Base-by-base conservation (phyloP, 345 rosid genomes). In the Odontarrhena argentea region DNA sequence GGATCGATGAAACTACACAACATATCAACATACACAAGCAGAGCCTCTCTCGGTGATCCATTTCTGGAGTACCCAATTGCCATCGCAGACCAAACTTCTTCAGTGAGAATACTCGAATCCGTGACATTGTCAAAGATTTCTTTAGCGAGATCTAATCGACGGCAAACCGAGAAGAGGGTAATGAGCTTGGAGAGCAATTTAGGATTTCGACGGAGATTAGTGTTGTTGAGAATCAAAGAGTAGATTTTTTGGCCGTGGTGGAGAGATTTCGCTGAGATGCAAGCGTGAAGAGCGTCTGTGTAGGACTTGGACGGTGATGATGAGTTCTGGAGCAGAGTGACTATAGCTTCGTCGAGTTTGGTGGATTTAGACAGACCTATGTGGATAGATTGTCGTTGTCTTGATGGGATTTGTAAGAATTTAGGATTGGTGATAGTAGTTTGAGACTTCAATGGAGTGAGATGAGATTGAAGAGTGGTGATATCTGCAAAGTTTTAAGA, bases 71-170 rank as follows among this genome's bases (percentile, higher is more conserved):
- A 78, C 30, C 81, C 86, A 68, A 80, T 80, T n/a, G 81, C 82
- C 84, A 83, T 73, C 30, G 86, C 84, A 15, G 76, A 75, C 82
- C 80, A 82, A 0, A 82, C 65, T 37, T 82, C 70, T 54, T 82
- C 86, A 3, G 68, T 15, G 6, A 59, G 68, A 4, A 54, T 30
- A 3, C 24, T 62, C 14, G 58, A 55, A 2, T 55, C 66, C 0
- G 68, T 28, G 9, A 48, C 72, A 30, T 73, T 69, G 30, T 80
- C 66, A 6, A 82, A 82, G 42, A 82, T 38, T 18, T 59, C 42
- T 14, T 76, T 68, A 9, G 86, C 86, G 6, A 72, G 77, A 32
- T 75, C 76, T 7, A 82, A 40, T 1, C 60, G 58, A 43, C 84
- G 79, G 7, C 82, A 82, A 46, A 73, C 78, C 1, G 81, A 78